These are phyloP conservation scores for Fomitopsis schrenkii DNA, from an alignment of 1,284 basidiomycete species.

Conservation along the genomic window DNA sequence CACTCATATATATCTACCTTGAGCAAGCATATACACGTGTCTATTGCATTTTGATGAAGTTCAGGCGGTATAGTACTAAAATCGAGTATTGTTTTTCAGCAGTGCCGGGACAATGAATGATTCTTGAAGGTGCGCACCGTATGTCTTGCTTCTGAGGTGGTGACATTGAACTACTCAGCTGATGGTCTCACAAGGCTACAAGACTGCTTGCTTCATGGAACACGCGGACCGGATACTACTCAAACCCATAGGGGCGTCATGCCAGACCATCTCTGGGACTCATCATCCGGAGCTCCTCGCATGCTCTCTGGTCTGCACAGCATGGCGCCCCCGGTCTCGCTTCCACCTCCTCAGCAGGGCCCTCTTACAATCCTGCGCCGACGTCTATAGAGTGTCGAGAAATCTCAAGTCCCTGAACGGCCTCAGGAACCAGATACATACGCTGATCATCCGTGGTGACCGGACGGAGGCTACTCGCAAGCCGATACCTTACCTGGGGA, in stretches of 20 bases:
- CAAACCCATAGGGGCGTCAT: slow-evolving; percentile 18
- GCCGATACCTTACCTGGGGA: background rate
- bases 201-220: background rate
- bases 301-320: slow-evolving; percentile 25
- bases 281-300: slow-evolving; percentile 12
- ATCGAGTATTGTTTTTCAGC: too few relatives aligned
- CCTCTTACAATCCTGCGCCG: background rate
- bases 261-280: slow-evolving; percentile 22
- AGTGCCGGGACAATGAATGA: too few relatives aligned
- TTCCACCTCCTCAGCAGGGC: background rate
- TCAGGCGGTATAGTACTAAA: too few relatives aligned
- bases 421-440: background rate
- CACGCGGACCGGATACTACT: background rate
- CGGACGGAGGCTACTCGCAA: background rate
- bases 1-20: too few relatives aligned
- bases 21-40: too few relatives aligned
- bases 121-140: too few relatives aligned
- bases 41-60: too few relatives aligned
- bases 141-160: too few relatives aligned
- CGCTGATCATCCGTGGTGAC: background rate
- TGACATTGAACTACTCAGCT: too few relatives aligned
- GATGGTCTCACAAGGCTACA: background rate
- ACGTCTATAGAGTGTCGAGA: background rate
- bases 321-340: slow-evolving; percentile 16
- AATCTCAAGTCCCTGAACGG: background rate